Conservation (phyloP, 1,284 basidiomycete species). For the Rhodotorula sp. region DNA sequence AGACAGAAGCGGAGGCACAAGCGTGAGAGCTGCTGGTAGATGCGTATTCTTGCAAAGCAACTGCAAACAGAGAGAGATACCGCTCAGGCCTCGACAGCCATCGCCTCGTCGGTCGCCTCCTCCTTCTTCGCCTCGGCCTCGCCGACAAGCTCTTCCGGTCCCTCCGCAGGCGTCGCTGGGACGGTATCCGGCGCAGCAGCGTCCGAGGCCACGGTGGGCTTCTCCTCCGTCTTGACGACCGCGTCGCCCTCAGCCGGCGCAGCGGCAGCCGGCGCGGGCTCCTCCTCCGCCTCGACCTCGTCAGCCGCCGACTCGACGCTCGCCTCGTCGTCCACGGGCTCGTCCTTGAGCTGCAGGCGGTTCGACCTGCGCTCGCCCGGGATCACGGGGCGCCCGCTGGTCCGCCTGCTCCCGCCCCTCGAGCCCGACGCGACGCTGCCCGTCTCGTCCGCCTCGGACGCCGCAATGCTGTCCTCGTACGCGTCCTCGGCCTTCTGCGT, state of each 20-base stretch:
- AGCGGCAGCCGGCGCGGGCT: not conserved
- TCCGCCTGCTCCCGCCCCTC: not conserved
- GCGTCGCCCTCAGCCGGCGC: not conserved
- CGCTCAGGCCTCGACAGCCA: no score
- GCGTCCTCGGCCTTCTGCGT: not conserved
- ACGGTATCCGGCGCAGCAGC: not conserved
- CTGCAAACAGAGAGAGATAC: no score
- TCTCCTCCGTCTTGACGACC: not conserved
- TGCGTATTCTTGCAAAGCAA: no score
- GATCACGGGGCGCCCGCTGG: not conserved
- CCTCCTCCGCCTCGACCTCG: not conserved
- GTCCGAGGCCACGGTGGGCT: not conserved
- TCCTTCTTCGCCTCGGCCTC: not conserved
- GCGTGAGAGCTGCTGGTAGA: no score
- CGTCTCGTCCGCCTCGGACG: constrained; percentile 4
- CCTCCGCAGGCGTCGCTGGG: constrained; percentile 5
- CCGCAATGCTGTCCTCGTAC: not conserved
- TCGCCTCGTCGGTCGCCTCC: no score
- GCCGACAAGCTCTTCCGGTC: not conserved
- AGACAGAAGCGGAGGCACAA: no score
- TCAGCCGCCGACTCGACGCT: not conserved
- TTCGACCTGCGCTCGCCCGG: constrained; percentile 24
- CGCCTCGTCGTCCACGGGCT: not conserved
- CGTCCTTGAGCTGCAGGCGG: constrained; percentile 10
- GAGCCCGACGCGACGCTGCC: not conserved